Conservation (phyloP, 2,329 filamentous ascomycete genomes). For the Colletotrichum coccodes region DNA sequence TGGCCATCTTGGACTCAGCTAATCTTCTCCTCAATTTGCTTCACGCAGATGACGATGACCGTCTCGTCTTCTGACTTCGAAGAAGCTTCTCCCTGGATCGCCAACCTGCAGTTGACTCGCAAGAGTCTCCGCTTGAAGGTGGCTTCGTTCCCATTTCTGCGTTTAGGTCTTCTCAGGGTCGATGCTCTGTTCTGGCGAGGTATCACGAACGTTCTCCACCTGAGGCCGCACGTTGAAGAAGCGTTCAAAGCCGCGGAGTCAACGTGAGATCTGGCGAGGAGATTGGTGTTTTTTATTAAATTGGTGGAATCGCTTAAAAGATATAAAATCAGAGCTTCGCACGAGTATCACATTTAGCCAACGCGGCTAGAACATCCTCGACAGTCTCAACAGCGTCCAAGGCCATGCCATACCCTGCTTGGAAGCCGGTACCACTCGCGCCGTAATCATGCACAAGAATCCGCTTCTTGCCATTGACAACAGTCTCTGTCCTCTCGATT, state of each 20-base stretch:
- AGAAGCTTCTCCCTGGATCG: constrained; percentile 32
- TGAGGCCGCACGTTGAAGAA: constrained; percentile 32
- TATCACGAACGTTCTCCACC: constrained; percentile 31
- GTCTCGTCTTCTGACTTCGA: constrained; percentile 8
- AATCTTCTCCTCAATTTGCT: constrained; percentile 34
- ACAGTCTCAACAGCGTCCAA: constrained; percentile 44
- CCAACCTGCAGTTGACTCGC: constrained; percentile 30
- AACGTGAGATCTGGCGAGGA: neutral
- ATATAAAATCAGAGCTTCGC: neutral
- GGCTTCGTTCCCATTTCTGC: constrained; percentile 33
- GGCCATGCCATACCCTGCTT: constrained; percentile 54
- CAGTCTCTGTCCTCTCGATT: constrained; percentile 51
- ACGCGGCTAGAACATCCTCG: constrained; percentile 38
- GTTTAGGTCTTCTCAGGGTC: constrained; percentile 34
- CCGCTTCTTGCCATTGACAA: constrained; percentile 37
- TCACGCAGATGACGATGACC: constrained; percentile 31
- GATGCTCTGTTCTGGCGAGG: constrained; percentile 38
- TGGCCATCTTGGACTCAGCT: constrained; percentile 36
- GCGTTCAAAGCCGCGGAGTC: constrained; percentile 1
- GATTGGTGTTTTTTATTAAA: neutral
- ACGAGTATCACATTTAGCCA: neutral
- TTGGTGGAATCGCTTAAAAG: neutral
- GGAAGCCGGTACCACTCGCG: constrained; percentile 56
- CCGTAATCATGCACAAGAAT: constrained; percentile 54
- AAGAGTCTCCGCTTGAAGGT: constrained; percentile 33